These are phyloP conservation scores for Hypoxylon sp. DNA, from an alignment of 2,329 filamentous ascomycete species.

Conservation along the genomic window DNA sequence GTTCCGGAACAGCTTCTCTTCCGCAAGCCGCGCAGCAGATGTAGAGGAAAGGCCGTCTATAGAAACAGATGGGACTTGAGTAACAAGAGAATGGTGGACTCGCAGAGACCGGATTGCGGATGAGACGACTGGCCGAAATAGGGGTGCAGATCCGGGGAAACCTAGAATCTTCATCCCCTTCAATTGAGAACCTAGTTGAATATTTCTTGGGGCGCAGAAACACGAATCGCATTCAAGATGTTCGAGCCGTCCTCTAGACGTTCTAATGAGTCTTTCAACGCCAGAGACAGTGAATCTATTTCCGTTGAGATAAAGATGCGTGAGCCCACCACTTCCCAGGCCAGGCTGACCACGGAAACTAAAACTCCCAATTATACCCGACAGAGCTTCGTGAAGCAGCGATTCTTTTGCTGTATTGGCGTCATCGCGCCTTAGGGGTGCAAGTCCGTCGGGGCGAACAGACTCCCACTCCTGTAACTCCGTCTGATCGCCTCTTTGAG, in stretches of 20 bases:
- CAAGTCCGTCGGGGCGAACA: conserved; percentile 57
- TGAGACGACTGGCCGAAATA: conserved; percentile 68
- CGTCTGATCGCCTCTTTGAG: conserved; percentile 41
- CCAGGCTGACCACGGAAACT: conserved; percentile 49
- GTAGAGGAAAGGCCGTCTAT: conserved; percentile 57
- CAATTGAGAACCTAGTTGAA: conserved; percentile 50
- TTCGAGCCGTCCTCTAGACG: conserved; percentile 64
- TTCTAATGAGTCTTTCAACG: conserved; percentile 61
- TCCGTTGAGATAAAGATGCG: conserved; percentile 68
- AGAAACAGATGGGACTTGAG: conserved; percentile 64
- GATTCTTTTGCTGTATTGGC: conserved; percentile 52
- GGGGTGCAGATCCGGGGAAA: conserved; percentile 61
- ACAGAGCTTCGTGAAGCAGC: conserved; percentile 49
- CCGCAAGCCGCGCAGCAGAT: conserved; percentile 60
- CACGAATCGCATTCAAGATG: conserved; percentile 66
- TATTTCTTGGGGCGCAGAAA: conserved; percentile 46
- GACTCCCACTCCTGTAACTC: conserved; percentile 50
- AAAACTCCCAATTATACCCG: conserved; percentile 29
- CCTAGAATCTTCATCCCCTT: conserved; percentile 58
- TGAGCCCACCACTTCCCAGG: conserved; percentile 58
- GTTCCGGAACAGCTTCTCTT: conserved; percentile 61
- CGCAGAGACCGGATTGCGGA: conserved; percentile 67
- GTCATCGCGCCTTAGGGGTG: conserved; percentile 53
- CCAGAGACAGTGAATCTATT: conserved; percentile 64
- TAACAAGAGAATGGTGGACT: conserved; percentile 73